phyloP scores from a whole-genome alignment of 202 grass and related monocot genomes.

The Schoenoplectus tabernaemontani region DNA sequence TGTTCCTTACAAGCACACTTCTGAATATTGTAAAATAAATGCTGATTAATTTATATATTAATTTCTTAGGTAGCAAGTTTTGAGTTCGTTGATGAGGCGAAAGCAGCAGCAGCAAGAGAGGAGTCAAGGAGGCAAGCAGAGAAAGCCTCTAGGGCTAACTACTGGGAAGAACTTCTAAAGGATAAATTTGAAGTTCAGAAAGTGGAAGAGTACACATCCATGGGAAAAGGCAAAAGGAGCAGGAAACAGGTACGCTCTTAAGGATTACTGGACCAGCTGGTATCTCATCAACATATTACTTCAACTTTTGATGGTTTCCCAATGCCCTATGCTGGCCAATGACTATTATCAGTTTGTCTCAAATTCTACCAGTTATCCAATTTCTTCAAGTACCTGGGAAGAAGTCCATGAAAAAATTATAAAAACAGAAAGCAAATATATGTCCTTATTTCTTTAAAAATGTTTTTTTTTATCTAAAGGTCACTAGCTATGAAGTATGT shows the following conservation, averaged over 20 bases:
- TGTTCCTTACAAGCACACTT: neutral
- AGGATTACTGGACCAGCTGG: neutral
- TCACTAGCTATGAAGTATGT: neutral
- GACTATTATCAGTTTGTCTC: neutral
- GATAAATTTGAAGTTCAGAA: constrained; percentile 65
- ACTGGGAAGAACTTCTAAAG: constrained; percentile 88
- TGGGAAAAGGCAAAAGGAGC: constrained; percentile 99
- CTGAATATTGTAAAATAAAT: constrained; percentile 22
- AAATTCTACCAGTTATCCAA: neutral
- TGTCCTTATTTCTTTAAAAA: neutral
- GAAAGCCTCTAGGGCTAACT: constrained; percentile 50
- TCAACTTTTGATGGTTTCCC: neutral
- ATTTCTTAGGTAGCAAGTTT: constrained; percentile 77
- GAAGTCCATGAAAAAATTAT: neutral
- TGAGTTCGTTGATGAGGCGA: constrained; percentile 93
- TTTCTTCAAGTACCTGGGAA: neutral
- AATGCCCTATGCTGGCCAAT: neutral
- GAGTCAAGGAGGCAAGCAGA: constrained; percentile 69
- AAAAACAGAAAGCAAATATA: too few relatives aligned
- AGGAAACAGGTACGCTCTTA: constrained; percentile 72
- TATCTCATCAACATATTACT: neutral
- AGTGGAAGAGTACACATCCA: constrained; percentile 80
- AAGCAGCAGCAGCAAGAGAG: constrained; percentile 86
- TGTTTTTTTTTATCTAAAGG: neutral
- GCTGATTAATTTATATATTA: constrained; percentile 18